Evolutionary conservation across 768 basidiomycete genomes (phyloP).

Genomic region (Hydnomerulius pinastri): DNA sequence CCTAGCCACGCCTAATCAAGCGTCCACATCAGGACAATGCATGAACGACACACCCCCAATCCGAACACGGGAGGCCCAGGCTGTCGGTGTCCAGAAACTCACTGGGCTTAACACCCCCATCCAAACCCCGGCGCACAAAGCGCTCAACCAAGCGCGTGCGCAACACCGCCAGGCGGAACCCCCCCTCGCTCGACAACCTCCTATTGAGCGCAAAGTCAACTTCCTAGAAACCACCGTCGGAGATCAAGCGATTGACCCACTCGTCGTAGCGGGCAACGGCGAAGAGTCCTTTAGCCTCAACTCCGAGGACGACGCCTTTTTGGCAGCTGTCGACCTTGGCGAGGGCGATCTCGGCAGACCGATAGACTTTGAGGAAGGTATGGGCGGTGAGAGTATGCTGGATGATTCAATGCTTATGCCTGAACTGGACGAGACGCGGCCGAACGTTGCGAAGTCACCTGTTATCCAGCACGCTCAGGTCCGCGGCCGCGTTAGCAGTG

Average conservation of each 20-base stretch:
- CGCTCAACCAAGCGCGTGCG: constrained; percentile 4
- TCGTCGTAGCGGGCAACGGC: too few species aligned
- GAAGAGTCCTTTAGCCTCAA: constrained; percentile 49
- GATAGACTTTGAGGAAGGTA: constrained; percentile 44
- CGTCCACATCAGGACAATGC: not conserved
- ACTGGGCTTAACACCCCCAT: constrained; percentile 35
- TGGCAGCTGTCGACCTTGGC: constrained; percentile 56
- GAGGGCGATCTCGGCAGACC: constrained; percentile 42
- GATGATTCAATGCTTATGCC: constrained; percentile 5
- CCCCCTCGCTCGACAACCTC: constrained; percentile 10
- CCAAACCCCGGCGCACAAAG: constrained; percentile 30
- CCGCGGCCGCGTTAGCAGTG: constrained; percentile 2
- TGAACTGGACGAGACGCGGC: not conserved
- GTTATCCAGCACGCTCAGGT: constrained; percentile 8
- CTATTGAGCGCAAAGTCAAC: constrained; percentile 14
- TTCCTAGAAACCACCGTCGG: constrained; percentile 1
- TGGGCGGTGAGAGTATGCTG: constrained; percentile 13
- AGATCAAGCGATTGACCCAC: too few species aligned
- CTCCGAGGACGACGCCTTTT: constrained; percentile 69
- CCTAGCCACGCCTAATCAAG: not conserved
- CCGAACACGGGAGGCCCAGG: not conserved
- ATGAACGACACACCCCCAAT: not conserved
- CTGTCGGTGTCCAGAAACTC: not conserved
- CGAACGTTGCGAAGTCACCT: not conserved
- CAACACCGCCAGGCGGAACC: constrained; percentile 1